Evolutionary conservation across 768 basidiomycete genomes (phyloP).

Genomic region (Kwoniella dendrophila): DNA sequence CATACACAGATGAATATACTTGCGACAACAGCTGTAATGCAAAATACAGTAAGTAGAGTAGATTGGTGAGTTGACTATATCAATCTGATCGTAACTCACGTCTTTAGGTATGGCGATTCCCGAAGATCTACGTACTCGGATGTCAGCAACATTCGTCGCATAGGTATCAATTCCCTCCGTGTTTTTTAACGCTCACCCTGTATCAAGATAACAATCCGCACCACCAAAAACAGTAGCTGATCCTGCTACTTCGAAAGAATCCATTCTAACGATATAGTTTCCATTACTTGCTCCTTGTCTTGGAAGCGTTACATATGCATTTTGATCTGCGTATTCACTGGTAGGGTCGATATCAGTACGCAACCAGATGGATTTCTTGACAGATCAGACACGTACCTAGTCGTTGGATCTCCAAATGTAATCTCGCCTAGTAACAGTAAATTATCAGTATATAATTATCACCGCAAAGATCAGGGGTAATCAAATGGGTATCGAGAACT

Average conservation of each 20-base stretch:
- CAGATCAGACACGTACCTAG: conserved; percentile 2
- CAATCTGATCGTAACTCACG: too few species aligned
- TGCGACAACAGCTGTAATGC: not conserved
- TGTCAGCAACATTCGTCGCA: too few species aligned
- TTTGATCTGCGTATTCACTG: conserved; percentile 8
- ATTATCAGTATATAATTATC: not conserved
- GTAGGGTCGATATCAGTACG: not conserved
- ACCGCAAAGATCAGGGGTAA: not conserved
- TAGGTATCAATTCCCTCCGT: not conserved
- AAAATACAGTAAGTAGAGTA: too few species aligned
- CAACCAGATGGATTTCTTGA: too few species aligned
- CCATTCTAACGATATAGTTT: conserved; percentile 12
- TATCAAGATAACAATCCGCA: conserved; percentile 9
- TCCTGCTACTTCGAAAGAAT: conserved; percentile 4
- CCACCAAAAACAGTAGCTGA: not conserved
- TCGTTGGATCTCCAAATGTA: conserved; percentile 15
- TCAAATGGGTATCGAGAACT: not conserved
- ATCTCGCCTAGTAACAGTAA: conserved; percentile 2
- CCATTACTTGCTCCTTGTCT: conserved; percentile 1
- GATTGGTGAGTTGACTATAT: too few species aligned
- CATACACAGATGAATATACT: not conserved
- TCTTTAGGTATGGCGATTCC: not conserved
- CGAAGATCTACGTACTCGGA: too few species aligned
- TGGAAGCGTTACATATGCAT: not conserved
- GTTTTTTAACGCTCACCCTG: conserved; percentile 7